Evolutionary conservation across 2,329 filamentous ascomycete genomes (phyloP).

Genomic region (Endoconidiophora polonica): DNA sequence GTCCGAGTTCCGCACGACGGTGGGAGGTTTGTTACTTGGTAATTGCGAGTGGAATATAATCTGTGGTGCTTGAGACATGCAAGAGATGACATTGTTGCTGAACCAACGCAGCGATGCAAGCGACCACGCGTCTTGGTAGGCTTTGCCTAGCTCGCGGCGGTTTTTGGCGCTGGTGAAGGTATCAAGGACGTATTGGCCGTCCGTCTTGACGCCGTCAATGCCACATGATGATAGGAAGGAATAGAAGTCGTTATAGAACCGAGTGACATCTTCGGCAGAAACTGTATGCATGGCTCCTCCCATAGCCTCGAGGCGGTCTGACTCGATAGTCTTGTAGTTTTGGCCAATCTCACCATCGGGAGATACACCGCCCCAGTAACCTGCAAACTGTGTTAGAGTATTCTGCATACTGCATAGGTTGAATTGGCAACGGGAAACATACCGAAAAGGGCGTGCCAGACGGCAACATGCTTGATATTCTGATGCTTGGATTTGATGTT

Average conservation of each 20-base stretch:
- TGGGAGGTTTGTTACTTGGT: slow-evolving; percentile 53
- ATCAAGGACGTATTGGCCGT: slow-evolving; percentile 82
- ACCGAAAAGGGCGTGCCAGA: slow-evolving; percentile 74
- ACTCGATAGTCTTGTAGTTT: slow-evolving; percentile 57
- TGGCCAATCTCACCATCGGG: slow-evolving; percentile 56
- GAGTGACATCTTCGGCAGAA: slow-evolving; percentile 52
- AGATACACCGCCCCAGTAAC: slow-evolving; percentile 85
- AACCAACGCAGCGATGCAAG: slow-evolving; percentile 65
- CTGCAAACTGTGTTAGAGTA: slow-evolving; percentile 17
- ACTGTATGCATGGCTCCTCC: slow-evolving; percentile 57
- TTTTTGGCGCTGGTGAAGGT: slow-evolving; percentile 49
- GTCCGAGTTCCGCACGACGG: slow-evolving; percentile 71
- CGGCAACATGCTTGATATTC: slow-evolving; percentile 66
- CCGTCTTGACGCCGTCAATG: slow-evolving; percentile 79
- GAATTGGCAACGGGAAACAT: neutral
- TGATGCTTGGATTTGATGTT: slow-evolving; percentile 53
- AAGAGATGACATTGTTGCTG: slow-evolving; percentile 62
- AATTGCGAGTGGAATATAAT: slow-evolving; percentile 75
- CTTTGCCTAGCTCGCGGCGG: slow-evolving; percentile 52
- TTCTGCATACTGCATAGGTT: neutral
- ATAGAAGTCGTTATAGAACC: slow-evolving; percentile 87
- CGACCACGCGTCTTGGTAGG: slow-evolving; percentile 78
- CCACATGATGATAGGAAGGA: slow-evolving; percentile 56
- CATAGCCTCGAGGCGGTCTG: slow-evolving; percentile 29
- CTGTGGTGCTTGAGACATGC: slow-evolving; percentile 85